Base-by-base conservation (phyloP, 1,284 basidiomycete genomes). In the Pseudozyma flocculosa region DNA sequence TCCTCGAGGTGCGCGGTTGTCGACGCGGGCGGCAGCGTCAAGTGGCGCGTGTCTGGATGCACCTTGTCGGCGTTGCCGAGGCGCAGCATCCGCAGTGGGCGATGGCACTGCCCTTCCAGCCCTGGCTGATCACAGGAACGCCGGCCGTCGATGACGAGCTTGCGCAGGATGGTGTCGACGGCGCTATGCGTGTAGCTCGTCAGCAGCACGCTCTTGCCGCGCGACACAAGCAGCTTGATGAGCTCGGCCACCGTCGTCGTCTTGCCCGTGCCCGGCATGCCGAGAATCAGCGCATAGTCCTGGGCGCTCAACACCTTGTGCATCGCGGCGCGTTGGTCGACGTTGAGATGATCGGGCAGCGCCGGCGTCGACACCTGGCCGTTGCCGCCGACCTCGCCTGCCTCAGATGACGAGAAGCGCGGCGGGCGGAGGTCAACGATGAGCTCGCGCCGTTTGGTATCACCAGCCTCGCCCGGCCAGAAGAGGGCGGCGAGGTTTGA, bases 261-360 rank as follows among this genome's bases (percentile, higher is more conserved):
- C 80, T 99, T 99, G 10, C 94, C 94, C 2, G 95, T 97, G 0
- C 94, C 94, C 2, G 94, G 94, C 95, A 98, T 97, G 22, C 94
- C 95, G 5, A 97, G 82, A 29, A 98, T 84, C 41, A 97, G 80
- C 0, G 92, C 87, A 75, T 96, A 99, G 78, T 99, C 93, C 56
- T 85, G 81, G 0, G 94, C 90, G 2, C 82, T 81, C 17, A 97
- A 79, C 2, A 88, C 89, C 59, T 86, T 87, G 26, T 80, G 78
- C 74, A 96, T 83, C 0, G 92, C 93, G 2, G 78, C 78, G 41
- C 81, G 77, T 79, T 99, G 95, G 57, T 87, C 87, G 0, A 78
- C 70, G 72, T 97, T 97, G 15, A 97, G 82, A 29, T 78, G 63
- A 5, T 57, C 15, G 2, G 78, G 70, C 4, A 78, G 58, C 78